Evolutionary conservation across 441 rosid species (phyloP).

Genomic region (Adansonia grandidieri): DNA sequence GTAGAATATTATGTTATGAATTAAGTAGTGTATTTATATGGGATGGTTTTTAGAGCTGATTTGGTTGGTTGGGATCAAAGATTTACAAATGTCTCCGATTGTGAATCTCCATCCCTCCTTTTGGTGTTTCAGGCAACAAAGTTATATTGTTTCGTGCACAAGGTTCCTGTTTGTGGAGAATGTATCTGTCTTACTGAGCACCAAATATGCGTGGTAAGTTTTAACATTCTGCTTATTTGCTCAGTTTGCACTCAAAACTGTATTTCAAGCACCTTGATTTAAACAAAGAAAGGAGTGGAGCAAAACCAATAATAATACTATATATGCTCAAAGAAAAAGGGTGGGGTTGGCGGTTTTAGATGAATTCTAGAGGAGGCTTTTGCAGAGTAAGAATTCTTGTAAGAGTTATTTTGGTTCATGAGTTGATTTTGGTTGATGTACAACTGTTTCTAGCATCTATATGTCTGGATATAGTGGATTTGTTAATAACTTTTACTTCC

Average conservation of each 20-base stretch:
- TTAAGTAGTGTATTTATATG: background rate
- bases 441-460: background rate
- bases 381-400: background rate
- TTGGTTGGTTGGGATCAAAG: background rate
- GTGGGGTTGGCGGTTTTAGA: background rate
- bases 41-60: background rate
- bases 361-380: background rate
- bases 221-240: background rate
- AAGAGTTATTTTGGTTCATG: background rate
- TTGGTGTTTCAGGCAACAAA: constrained; percentile 79
- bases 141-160: constrained; percentile 96
- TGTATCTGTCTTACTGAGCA: constrained; percentile 96
- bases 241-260: background rate
- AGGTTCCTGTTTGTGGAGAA: constrained; percentile 92
- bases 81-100: constrained; percentile 4
- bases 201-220: constrained; percentile 87
- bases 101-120: background rate
- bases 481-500: background rate
- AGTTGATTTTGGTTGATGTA: background rate
- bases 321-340: background rate
- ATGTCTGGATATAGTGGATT: background rate
- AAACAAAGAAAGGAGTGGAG: background rate
- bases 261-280: constrained; percentile 10
- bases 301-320: background rate
- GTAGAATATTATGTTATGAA: constrained; percentile 19